These are phyloP conservation scores for Pseudogymnoascus pannorum DNA, from an alignment of 2,329 filamentous ascomycete species.

Conservation along the genomic window DNA sequence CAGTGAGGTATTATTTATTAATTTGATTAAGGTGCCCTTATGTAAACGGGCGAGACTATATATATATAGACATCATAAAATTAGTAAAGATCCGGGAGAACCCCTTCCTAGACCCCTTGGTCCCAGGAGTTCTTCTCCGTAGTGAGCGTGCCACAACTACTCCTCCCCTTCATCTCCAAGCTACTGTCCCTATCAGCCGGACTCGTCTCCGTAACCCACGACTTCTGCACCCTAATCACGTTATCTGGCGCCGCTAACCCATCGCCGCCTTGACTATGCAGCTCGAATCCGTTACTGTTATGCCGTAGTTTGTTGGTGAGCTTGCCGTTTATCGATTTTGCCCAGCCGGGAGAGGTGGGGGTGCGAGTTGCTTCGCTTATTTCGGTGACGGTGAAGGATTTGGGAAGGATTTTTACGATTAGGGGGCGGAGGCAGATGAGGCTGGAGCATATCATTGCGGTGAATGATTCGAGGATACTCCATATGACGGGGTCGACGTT, in stretches of 20 bases:
- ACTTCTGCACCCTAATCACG: background rate
- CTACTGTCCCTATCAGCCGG: background rate
- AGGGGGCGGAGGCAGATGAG: slow-evolving; percentile 22
- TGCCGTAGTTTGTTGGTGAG: background rate
- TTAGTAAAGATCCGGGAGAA: background rate
- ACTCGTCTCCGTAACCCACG: background rate
- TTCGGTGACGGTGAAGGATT: slow-evolving; percentile 11
- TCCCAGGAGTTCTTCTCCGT: background rate
- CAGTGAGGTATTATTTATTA: background rate
- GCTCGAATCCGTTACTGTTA: background rate
- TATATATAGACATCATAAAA: background rate
- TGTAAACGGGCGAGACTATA: background rate
- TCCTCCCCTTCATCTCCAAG: background rate
- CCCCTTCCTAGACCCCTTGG: background rate
- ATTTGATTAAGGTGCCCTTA: background rate
- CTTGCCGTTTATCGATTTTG: background rate
- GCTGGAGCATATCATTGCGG: slow-evolving; percentile 23
- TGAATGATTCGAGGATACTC: slow-evolving; percentile 24
- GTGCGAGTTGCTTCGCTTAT: background rate
- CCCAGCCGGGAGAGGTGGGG: background rate
- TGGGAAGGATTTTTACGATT: slow-evolving; percentile 17
- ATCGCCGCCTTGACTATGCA: background rate
- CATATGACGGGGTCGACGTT: slow-evolving; percentile 23
- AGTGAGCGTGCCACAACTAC: background rate
- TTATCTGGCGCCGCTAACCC: background rate